phyloP scores from a whole-genome alignment of 306 rosid genomes.

The Elaeagnus macrophylla region DNA sequence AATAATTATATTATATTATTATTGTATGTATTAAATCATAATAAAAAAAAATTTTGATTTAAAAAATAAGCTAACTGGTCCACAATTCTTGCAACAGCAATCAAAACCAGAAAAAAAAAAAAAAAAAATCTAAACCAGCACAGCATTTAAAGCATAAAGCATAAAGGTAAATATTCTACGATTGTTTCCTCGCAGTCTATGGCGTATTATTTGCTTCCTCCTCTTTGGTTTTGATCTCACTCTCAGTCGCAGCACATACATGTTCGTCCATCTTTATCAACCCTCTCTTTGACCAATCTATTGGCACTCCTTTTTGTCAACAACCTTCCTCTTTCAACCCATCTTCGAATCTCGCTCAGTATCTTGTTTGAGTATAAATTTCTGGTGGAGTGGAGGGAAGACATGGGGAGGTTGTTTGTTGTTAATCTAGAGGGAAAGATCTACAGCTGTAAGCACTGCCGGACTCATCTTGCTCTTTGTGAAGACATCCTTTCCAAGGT shows the following conservation, averaged over 20 bases:
- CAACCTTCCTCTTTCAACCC: constrained; percentile 8
- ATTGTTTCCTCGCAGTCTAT: too few relatives aligned
- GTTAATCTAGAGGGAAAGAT: constrained; percentile 65
- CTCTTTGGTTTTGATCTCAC: background rate
- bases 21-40: too few relatives aligned
- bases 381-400: constrained; percentile 8
- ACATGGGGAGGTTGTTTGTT: constrained; percentile 74
- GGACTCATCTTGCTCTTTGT: constrained; percentile 62
- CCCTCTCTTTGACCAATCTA: background rate
- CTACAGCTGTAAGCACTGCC: constrained; percentile 78
- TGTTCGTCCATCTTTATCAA: background rate
- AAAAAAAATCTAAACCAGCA: constrained; percentile 16
- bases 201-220: constrained; percentile 7
- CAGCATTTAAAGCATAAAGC: constrained; percentile 22
- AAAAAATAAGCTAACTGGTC: too few relatives aligned
- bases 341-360: constrained; percentile 9
- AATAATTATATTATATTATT: too few relatives aligned
- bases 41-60: too few relatives aligned
- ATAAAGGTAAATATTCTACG: too few relatives aligned
- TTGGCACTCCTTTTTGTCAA: too few relatives aligned
- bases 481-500: constrained; percentile 71
- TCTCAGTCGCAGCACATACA: background rate
- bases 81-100: constrained; percentile 50
- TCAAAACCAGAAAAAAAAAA: constrained; percentile 20
- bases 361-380: background rate